Base-by-base conservation (phyloP, 208 protist species). In the Tritrichomonas musculus region DNA sequence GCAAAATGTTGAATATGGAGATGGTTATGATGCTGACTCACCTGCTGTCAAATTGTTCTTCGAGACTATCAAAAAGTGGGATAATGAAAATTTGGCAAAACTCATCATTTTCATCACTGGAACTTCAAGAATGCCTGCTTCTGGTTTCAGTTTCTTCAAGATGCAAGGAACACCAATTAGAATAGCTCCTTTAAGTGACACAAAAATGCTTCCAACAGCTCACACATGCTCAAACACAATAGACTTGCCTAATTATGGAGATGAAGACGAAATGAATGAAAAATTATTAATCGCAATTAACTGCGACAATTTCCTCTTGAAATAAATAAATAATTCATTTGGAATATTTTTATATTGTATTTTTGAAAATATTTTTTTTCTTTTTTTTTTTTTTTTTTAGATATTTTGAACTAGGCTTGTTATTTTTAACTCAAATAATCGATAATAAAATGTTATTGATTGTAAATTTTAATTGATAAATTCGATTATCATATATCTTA, bases 61-160 rank as follows among this genome's bases (percentile, higher is more conserved):
- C 98, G 96, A 97, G 66, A 96, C 96, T 0, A 96, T 99, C 22
- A 93, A 96, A 20, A 94, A 95, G 77, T 97, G 98, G 95, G 88
- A 44, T 5, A 36, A 93, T 64, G 96, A 97, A 94, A 97, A 98
- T 93, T 93, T 96, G 20, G 97, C 98, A 0, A 97, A 97, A 84
- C 95, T 99, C 13, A 95, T 99, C 27, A 98, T 99, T 96, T 99
- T 99, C 95, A 97, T 98, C 11, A 99, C 98, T 0, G 98, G 98
- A 69, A 98, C 98, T 25, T 98, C 97, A 27, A 98, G 98, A 94
- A 98, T 99, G 33, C 98, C 98, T 25, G 96, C 99, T 33, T 98
- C 97, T 33, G 98, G 98, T 25, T 99, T 99, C 95, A 95, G 95
- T 65, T 96, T 97, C 75, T 95, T 99, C 13, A 50, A 47, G 8